phyloP scores from a whole-genome alignment of 345 rosid species.

The Euphorbia peplus region DNA sequence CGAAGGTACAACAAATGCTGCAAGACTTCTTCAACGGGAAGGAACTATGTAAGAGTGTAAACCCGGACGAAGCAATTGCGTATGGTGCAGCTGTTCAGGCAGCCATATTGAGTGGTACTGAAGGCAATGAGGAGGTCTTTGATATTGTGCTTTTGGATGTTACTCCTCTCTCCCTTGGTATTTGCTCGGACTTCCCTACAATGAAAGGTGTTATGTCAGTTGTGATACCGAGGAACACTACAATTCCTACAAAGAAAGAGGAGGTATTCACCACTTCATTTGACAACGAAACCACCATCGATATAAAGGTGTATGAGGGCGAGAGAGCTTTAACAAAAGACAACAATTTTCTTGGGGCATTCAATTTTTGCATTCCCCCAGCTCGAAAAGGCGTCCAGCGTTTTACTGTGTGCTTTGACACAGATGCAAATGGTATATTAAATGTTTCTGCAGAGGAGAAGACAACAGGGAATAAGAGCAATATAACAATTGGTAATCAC shows the following conservation, averaged over 20 bases:
- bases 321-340: slow-evolving; percentile 4
- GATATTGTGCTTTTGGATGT: slow-evolving; percentile 19
- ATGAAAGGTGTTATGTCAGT: slow-evolving; percentile 33
- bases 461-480: background rate
- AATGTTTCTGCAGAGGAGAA: slow-evolving; percentile 10
- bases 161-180: slow-evolving; percentile 21
- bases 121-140: slow-evolving; percentile 17
- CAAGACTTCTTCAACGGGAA: slow-evolving; percentile 21
- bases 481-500: slow-evolving; percentile 3
- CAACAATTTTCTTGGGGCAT: slow-evolving; percentile 4
- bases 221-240: slow-evolving; percentile 9
- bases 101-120: slow-evolving; percentile 15
- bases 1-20: slow-evolving; percentile 20
- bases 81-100: slow-evolving; percentile 22
- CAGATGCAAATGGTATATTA: background rate
- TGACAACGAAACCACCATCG: background rate
- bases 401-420: slow-evolving; percentile 9
- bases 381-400: slow-evolving; percentile 7
- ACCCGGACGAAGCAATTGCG: slow-evolving; percentile 16
- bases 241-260: slow-evolving; percentile 9
- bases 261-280: background rate
- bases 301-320: slow-evolving; percentile 4
- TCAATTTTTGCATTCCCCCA: background rate
- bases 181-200: no score
- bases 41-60: slow-evolving; percentile 20